These are phyloP conservation scores for Ziziphus jujuba DNA, from an alignment of 306 rosid genomes.

Conservation along the genomic window DNA sequence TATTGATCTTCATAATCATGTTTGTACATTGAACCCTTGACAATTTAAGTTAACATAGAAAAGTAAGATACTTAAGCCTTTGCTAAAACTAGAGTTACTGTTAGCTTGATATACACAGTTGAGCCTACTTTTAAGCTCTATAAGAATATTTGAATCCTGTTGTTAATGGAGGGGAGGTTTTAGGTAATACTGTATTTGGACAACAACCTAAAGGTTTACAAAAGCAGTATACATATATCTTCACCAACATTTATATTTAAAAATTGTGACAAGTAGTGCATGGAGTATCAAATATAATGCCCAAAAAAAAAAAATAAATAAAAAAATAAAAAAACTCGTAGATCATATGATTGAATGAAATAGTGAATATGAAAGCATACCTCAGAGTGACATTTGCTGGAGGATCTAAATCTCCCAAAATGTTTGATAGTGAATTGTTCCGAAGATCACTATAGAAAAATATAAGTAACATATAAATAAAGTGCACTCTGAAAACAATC, in stretches of 20 bases:
- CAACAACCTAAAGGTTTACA: background rate
- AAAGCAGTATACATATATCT: background rate
- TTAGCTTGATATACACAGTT: too few species aligned
- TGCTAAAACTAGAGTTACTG: too few species aligned
- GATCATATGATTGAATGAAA: background rate
- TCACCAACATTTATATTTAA: background rate
- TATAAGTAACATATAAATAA: slow-evolving; percentile 20
- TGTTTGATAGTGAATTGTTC: slow-evolving; percentile 53
- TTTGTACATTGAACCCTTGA: too few species aligned
- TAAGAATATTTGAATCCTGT: too few species aligned
- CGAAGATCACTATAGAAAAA: slow-evolving; percentile 59
- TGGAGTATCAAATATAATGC: background rate
- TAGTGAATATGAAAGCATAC: slow-evolving; percentile 38
- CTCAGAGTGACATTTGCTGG: slow-evolving; percentile 68
- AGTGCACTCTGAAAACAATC: slow-evolving; percentile 19
- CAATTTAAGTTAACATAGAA: background rate
- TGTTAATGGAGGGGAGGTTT: too few species aligned
- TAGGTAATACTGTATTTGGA: too few species aligned
- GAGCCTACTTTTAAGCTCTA: too few species aligned
- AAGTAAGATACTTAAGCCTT: too few species aligned
- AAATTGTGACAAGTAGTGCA: background rate
- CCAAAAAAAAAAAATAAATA: background rate
- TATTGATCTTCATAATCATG: too few species aligned
- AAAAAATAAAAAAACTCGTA: too few species aligned
- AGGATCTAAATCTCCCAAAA: slow-evolving; percentile 44